Evolutionary conservation across 23 red algal genomes (phyloP).

Genomic region (Gracilaria gracilis): DNA sequence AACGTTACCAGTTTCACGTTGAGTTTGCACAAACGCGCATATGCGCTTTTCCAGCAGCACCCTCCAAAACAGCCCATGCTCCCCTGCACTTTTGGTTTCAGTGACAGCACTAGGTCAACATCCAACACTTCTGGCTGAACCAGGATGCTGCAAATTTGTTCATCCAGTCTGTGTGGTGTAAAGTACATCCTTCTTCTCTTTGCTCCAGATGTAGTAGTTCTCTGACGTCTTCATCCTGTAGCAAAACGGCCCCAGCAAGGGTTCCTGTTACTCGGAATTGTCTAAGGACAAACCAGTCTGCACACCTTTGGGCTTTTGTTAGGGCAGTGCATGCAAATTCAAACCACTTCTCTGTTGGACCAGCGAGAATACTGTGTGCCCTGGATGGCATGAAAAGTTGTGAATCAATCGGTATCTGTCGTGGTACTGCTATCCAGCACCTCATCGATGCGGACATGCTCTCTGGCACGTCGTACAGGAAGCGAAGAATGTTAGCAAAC

Average conservation of each 20-base stretch:
- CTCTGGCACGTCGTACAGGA: slow-evolving; percentile 6
- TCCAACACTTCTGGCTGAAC: no score
- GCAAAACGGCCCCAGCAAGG: no score
- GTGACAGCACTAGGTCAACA: no score
- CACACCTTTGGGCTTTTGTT: slow-evolving; percentile 32
- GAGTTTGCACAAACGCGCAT: no score
- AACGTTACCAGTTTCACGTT: no score
- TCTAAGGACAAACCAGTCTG: slow-evolving; percentile 42
- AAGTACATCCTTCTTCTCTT: neutral
- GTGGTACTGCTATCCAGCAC: slow-evolving; percentile 18
- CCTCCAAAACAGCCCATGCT: no score
- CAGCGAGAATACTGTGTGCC: neutral
- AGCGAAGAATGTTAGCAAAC: neutral
- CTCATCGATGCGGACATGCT: neutral
- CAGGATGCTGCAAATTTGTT: slow-evolving; percentile 5
- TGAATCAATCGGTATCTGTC: neutral
- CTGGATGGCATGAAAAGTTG: neutral
- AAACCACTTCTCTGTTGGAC: neutral
- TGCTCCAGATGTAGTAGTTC: no score
- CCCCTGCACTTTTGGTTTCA: no score
- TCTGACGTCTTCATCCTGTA: no score
- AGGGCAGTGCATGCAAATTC: neutral
- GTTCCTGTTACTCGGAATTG: slow-evolving; percentile 52
- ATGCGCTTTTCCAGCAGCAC: no score
- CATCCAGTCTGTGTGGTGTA: neutral